These are phyloP conservation scores for Cladosporium sp. DNA, from an alignment of 2,329 filamentous ascomycete species.

Conservation along the genomic window DNA sequence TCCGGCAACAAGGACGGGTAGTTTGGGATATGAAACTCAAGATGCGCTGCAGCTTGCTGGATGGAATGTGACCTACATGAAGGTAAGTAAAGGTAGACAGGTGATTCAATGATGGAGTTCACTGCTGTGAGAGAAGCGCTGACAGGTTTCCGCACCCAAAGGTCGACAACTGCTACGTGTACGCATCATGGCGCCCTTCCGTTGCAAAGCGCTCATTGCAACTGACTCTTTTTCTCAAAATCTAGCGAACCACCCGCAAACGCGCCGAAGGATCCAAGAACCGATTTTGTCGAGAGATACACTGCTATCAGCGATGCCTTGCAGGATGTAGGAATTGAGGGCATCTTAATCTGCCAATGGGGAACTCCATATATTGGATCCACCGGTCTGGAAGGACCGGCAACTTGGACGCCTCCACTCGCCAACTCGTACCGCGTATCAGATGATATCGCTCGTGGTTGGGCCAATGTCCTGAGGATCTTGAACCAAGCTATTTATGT, in stretches of 20 bases:
- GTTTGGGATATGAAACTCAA: slow-evolving; percentile 52
- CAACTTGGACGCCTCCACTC: slow-evolving; percentile 28
- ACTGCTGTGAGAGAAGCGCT: too few species aligned
- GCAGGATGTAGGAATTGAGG: slow-evolving; percentile 27
- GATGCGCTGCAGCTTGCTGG: slow-evolving; percentile 56
- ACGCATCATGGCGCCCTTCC: too few species aligned
- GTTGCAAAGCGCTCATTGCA: too few species aligned
- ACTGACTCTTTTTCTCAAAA: too few species aligned
- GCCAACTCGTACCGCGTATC: slow-evolving; percentile 29
- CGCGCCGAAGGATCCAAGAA: slow-evolving; percentile 27
- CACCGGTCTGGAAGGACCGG: slow-evolving; percentile 26
- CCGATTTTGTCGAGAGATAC: slow-evolving; percentile 26
- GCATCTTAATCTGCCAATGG: slow-evolving; percentile 28
- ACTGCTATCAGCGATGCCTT: slow-evolving; percentile 24
- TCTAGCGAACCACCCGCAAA: slow-evolving; percentile 18
- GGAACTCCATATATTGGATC: slow-evolving; percentile 24
- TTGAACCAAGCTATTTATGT: slow-evolving; percentile 28
- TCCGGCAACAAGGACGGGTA: slow-evolving; percentile 31
- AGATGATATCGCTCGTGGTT: slow-evolving; percentile 29
- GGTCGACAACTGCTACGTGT: slow-evolving; percentile 33
- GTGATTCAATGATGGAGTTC: too few species aligned
- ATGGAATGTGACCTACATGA: slow-evolving; percentile 58
- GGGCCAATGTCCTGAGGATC: slow-evolving; percentile 28
- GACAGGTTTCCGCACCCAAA: too few species aligned
- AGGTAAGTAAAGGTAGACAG: slow-evolving; percentile 31